A percentile compares a stretch with the other conserved stretches of the same genome.
These are phyloP conservation scores for Gilbertella persicaria DNA, from an alignment of 371 early-diverging fungal genomes.

Conservation along the genomic window DNA sequence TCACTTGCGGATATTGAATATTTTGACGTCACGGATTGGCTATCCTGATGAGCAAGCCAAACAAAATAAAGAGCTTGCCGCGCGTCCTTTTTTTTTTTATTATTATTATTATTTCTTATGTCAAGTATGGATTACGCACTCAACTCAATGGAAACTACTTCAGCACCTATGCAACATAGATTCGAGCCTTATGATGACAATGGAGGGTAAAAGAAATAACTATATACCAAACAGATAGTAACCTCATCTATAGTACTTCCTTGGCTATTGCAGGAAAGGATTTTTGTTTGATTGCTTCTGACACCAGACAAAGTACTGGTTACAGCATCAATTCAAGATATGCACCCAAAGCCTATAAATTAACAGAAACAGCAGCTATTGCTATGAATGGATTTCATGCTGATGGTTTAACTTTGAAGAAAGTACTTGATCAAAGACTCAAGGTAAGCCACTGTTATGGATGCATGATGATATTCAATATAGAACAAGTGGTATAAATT, in stretches of 20 bases:
- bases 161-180: slow-evolving; percentile 61
- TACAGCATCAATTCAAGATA: slow-evolving; percentile 96
- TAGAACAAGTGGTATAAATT: slow-evolving; percentile 82
- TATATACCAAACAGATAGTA: neutral
- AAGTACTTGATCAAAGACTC: slow-evolving; percentile 82
- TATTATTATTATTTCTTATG: neutral
- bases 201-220: slow-evolving; percentile 59
- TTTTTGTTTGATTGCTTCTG: slow-evolving; percentile 94
- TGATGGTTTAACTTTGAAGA: slow-evolving; percentile 89
- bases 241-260: slow-evolving; percentile 69
- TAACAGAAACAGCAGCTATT: slow-evolving; percentile 89
- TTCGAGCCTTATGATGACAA: slow-evolving; percentile 84
- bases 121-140: slow-evolving; percentile 31
- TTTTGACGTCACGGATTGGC: slow-evolving; percentile 5
- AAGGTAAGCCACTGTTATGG: slow-evolving; percentile 60
- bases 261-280: slow-evolving; percentile 95
- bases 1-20: neutral
- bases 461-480: neutral
- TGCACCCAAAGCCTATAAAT: slow-evolving; percentile 89
- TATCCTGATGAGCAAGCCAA: no score
- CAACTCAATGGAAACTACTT: slow-evolving; percentile 32
- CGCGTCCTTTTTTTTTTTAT: slow-evolving; percentile 5
- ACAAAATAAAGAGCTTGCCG: slow-evolving; percentile 3
- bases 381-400: slow-evolving; percentile 95
- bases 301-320: slow-evolving; percentile 97